Evolutionary conservation across 345 rosid genomes (phyloP).

Genomic region (Citrus glauca): DNA sequence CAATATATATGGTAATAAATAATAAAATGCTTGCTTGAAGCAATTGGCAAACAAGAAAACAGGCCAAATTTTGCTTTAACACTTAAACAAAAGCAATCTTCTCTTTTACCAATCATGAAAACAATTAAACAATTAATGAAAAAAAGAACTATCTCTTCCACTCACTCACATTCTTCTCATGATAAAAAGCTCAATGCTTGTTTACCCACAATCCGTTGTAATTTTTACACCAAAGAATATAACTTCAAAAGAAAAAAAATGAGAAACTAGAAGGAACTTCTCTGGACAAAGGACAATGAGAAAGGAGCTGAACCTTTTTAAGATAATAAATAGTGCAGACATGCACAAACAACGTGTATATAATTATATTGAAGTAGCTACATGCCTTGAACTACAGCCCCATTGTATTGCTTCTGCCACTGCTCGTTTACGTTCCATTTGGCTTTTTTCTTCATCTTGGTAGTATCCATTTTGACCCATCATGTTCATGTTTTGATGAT

Average conservation of each 20-base stretch:
- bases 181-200: neutral
- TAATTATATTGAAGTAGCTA: conserved; percentile 1
- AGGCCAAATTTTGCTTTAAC: neutral
- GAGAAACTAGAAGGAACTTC: neutral
- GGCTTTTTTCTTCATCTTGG: conserved; percentile 14
- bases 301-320: neutral
- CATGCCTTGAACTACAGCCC: conserved; percentile 46
- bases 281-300: too few relatives aligned
- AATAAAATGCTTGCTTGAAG: too few relatives aligned
- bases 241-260: rapidly evolving
- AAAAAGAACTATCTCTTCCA: neutral
- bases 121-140: neutral
- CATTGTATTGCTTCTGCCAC: conserved; percentile 72
- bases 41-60: neutral
- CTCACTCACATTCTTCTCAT: neutral
- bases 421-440: conserved; percentile 43
- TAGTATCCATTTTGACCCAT: neutral
- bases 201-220: neutral
- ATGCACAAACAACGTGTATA: too few relatives aligned
- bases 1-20: too few relatives aligned
- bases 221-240: neutral
- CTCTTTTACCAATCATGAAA: neutral
- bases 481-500: neutral
- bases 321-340: neutral
- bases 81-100: neutral